These are phyloP conservation scores for Ciborinia camelliae DNA, from an alignment of 2,329 filamentous ascomycete species.

Conservation along the genomic window DNA sequence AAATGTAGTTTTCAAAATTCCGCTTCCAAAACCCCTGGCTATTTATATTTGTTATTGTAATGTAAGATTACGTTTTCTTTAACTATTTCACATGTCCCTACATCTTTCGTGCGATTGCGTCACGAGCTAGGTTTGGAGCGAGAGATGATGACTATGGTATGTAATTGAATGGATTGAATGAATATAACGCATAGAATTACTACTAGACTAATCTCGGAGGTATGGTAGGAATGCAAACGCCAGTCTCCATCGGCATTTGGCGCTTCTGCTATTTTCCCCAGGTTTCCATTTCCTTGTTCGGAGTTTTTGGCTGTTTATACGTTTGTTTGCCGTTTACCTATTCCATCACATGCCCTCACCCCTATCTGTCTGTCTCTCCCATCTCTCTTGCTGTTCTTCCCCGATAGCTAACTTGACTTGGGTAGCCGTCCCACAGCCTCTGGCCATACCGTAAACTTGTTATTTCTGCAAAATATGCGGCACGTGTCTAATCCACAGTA, in stretches of 20 bases:
- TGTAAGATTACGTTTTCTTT: too few species aligned
- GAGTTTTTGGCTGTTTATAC: conserved; percentile 10
- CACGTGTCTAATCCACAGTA: conserved; percentile 60
- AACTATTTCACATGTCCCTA: too few species aligned
- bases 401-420: too few species aligned
- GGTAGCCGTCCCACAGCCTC: conserved; percentile 57
- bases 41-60: conserved; percentile 20
- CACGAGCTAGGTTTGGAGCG: background rate
- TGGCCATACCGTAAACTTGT: conserved; percentile 56
- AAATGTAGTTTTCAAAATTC: conserved; percentile 11
- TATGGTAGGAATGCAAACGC: conserved; percentile 2
- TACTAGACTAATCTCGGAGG: background rate
- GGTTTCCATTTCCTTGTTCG: background rate
- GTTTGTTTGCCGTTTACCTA: too few species aligned
- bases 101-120: too few species aligned
- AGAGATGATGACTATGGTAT: background rate
- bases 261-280: conserved; percentile 15
- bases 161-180: background rate
- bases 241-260: conserved; percentile 17
- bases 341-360: too few species aligned
- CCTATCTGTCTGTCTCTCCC: background rate
- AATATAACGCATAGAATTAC: background rate
- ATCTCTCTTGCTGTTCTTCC: too few species aligned
- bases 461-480: conserved; percentile 67
- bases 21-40: conserved; percentile 10